Evolutionary conservation across 2,329 filamentous ascomycete species (phyloP), one percentile per base, ranked within the genome.

Genomic region (Aspergillaceae sp.): DNA sequence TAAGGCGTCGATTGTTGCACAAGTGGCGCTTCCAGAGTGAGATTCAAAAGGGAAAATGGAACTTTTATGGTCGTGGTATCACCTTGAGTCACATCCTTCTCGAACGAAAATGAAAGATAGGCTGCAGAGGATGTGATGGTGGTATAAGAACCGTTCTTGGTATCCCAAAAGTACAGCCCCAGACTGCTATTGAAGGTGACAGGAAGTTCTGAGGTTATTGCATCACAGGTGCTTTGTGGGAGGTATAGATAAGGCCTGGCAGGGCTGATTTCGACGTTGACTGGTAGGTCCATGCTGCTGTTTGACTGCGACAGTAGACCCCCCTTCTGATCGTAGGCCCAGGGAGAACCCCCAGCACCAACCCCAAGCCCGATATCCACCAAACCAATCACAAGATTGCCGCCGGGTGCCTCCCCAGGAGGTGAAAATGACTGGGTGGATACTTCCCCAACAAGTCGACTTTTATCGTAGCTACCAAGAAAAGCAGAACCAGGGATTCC

Each of bases 81-180:
- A 10, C 40, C 46, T 32, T 46, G 48, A 2, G 40, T 9, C 7
- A 42, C 36, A 26, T 54, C 29, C 10, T 51, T 50, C 10, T 46
- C 52, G 46, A 61, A 59, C 1, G 38, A 44, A 19, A 61, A 59
- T 29, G 49, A 49, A 9, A 61, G 46, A 33, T 55, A 61, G 6
- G 56, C 44, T 2, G 58, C 47, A 1, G 59, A 60, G 0, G 40
- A 43, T 5, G 52, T 47, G 29, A 61, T 51, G 4, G 41, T 49
- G 1, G 26, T 9, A 43, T 56, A 62, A 10, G 44, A 27, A 3
- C 53, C 41, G 29, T 65, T 57, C 3, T 50, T 46, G 0, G 59
- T 65, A 33, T 73, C 57, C 71, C 71, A 74, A 11, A 68, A 50
- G 44, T 73, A 74, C 4, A 74, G 51, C 0, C 66, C 68, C 2